Conservation (phyloP, 192 early-diverging fungal genomes). For the Thoreauomyces humboldtii region DNA sequence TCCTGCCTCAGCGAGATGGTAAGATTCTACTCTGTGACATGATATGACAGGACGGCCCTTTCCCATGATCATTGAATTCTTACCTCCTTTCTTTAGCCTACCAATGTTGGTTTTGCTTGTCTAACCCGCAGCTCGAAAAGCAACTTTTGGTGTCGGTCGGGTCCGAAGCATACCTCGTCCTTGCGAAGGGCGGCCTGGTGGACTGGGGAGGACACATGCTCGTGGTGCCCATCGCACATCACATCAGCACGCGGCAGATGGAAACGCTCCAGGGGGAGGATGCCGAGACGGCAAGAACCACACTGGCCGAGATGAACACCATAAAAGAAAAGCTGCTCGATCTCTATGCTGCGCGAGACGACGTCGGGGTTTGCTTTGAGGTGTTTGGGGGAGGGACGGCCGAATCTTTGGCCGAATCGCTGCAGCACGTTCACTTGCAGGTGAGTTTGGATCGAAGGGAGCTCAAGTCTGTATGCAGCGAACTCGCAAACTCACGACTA, state of each 20-base stretch:
- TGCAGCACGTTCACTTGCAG: constrained; percentile 68
- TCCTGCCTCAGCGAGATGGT: not conserved
- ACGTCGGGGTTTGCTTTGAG: constrained; percentile 74
- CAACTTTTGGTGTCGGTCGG: constrained; percentile 86
- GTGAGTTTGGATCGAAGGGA: constrained; percentile 30
- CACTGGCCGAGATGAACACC: constrained; percentile 33
- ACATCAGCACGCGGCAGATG: constrained; percentile 23
- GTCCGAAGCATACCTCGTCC: constrained; percentile 74
- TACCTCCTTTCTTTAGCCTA: constrained; percentile 24
- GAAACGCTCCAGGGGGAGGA: constrained; percentile 22
- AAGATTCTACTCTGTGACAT: no score
- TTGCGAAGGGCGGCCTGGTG: constrained; percentile 85
- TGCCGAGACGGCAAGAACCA: constrained; percentile 9
- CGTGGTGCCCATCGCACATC: constrained; percentile 65
- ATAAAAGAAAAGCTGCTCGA: constrained; percentile 15
- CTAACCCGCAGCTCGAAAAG: constrained; percentile 85
- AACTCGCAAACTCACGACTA: no score
- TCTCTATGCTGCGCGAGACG: constrained; percentile 29
- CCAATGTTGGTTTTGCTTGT: constrained; percentile 95
- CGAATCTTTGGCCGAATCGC: constrained; percentile 5
- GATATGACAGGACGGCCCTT: no score
- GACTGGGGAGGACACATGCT: constrained; percentile 81
- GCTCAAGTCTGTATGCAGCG: no score
- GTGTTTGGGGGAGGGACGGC: constrained; percentile 52
- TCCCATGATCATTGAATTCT: no score